These are phyloP conservation scores for Wilhelminamyces savonicus DNA, from an alignment of 805 yeast species.

Conservation along the genomic window DNA sequence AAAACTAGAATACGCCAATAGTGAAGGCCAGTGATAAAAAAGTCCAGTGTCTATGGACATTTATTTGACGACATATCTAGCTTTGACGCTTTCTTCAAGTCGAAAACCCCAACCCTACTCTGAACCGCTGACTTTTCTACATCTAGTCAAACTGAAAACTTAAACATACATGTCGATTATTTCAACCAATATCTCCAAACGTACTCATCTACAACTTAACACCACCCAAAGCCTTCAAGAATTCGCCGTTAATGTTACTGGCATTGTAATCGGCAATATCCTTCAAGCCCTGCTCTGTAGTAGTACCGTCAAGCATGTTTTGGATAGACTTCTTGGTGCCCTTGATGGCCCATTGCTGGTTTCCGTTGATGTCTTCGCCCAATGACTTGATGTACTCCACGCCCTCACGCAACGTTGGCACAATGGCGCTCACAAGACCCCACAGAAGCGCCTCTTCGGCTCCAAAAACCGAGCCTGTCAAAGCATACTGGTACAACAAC, in stretches of 20 bases:
- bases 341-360: conserved; percentile 53
- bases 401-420: conserved; percentile 43
- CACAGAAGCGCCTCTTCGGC: conserved; percentile 48
- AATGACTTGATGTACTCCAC: conserved; percentile 41
- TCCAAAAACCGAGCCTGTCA: conserved; percentile 53
- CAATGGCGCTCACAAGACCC: conserved; percentile 49
- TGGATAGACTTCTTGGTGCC: conserved; percentile 59
- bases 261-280: conserved; percentile 52
- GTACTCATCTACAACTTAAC: too few species aligned
- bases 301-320: conserved; percentile 25
- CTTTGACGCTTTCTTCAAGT: too few species aligned
- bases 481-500: conserved; percentile 51
- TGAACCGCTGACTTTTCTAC: too few species aligned
- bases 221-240: too few species aligned
- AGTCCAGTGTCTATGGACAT: too few species aligned
- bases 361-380: conserved; percentile 41
- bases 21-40: too few species aligned
- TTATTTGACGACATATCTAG: too few species aligned
- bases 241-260: conserved; percentile 17
- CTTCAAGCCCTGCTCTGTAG: conserved; percentile 41
- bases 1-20: too few species aligned
- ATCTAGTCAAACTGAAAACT: too few species aligned
- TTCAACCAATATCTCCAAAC: too few species aligned
- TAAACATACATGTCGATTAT: too few species aligned
- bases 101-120: too few species aligned